These are phyloP conservation scores for Pyrrhoderma lamaoense DNA, from an alignment of 1,284 basidiomycete species.

Conservation along the genomic window DNA sequence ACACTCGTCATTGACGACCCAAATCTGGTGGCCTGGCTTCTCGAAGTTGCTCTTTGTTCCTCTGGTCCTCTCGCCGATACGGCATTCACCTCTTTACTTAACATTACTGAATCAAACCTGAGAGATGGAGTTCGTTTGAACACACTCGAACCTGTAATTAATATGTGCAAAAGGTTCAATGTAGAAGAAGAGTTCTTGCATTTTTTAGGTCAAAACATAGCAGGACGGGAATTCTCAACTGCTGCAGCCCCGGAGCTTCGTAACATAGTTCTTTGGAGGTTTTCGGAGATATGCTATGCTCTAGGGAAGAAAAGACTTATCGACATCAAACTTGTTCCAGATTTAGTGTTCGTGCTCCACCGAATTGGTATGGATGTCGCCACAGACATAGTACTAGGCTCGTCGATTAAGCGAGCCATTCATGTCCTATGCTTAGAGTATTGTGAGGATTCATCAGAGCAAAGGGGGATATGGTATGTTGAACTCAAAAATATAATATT, in stretches of 20 bases:
- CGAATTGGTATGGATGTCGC: constrained; percentile 46
- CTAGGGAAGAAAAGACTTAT: constrained; percentile 21
- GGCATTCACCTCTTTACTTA: too few species aligned
- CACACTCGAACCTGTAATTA: too few species aligned
- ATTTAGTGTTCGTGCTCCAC: constrained; percentile 44
- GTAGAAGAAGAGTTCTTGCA: too few species aligned
- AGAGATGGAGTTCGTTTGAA: too few species aligned
- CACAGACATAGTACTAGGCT: constrained; percentile 36
- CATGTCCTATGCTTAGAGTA: constrained; percentile 38
- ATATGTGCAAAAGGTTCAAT: too few species aligned
- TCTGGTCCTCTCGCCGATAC: too few species aligned
- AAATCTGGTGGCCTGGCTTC: too few species aligned
- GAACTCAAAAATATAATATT: background rate
- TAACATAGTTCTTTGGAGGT: background rate
- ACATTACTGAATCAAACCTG: too few species aligned
- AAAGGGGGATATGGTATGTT: constrained; percentile 31
- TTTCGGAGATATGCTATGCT: background rate
- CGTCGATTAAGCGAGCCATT: constrained; percentile 39
- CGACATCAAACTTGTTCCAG: constrained; percentile 36
- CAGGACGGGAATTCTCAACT: too few species aligned
- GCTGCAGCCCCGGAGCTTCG: background rate
- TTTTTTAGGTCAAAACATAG: too few species aligned
- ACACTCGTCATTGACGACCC: too few species aligned
- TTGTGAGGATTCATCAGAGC: constrained; percentile 25
- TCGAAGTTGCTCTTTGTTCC: too few species aligned